Evolutionary conservation across 2,329 filamentous ascomycete species (phyloP).

Genomic region (Zymoseptoria tritici): DNA sequence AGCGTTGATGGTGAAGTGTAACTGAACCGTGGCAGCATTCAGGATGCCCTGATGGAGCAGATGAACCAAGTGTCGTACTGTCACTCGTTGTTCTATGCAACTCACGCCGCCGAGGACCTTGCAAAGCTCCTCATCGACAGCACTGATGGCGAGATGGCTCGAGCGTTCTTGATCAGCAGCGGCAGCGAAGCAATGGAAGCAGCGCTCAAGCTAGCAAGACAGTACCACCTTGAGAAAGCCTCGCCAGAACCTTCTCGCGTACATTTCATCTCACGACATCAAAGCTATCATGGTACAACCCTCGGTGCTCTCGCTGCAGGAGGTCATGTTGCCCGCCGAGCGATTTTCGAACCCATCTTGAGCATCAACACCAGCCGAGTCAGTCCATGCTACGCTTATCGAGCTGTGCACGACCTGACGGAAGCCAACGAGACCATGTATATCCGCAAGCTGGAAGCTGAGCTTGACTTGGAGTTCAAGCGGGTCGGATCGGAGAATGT

Average conservation of each 20-base stretch:
- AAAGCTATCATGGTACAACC: slow-evolving; percentile 65
- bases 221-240: slow-evolving; percentile 56
- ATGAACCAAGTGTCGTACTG: slow-evolving; percentile 53
- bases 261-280: slow-evolving; percentile 56
- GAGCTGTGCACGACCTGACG: slow-evolving; percentile 39
- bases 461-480: slow-evolving; percentile 62
- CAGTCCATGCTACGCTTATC: slow-evolving; percentile 60
- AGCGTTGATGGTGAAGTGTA: not conserved
- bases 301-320: slow-evolving; percentile 59
- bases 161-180: slow-evolving; percentile 51
- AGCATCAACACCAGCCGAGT: slow-evolving; percentile 49
- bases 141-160: slow-evolving; percentile 47
- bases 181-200: slow-evolving; percentile 63
- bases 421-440: slow-evolving; percentile 53
- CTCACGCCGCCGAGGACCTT: slow-evolving; percentile 46
- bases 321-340: slow-evolving; percentile 54
- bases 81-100: slow-evolving; percentile 52
- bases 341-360: slow-evolving; percentile 55
- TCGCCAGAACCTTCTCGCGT: slow-evolving; percentile 47
- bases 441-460: slow-evolving; percentile 51
- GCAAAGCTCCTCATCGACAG: slow-evolving; percentile 44
- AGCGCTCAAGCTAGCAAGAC: slow-evolving; percentile 58
- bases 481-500: slow-evolving; percentile 57
- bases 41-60: slow-evolving; percentile 53
- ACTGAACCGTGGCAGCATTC: slow-evolving; percentile 35